phyloP scores from a whole-genome alignment of 306 rosid genomes.

The Erythrophleum fordii region DNA sequence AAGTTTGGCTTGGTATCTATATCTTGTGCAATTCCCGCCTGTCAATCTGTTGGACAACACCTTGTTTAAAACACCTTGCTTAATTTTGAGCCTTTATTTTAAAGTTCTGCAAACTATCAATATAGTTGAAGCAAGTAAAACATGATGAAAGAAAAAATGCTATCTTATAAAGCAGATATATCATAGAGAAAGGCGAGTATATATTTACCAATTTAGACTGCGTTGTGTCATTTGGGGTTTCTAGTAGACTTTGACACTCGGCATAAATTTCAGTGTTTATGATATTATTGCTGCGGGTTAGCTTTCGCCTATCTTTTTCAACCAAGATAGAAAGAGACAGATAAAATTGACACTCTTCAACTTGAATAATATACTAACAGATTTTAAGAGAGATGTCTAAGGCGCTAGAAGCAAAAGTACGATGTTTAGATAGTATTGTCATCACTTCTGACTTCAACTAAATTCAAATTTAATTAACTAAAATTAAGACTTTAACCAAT shows the following conservation, averaged over 20 bases:
- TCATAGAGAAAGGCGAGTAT: constrained; percentile 9
- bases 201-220: constrained; percentile 14
- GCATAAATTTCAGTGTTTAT: neutral
- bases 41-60: constrained; percentile 33
- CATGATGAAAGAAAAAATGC: neutral
- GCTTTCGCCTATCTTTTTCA: neutral
- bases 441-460: no score
- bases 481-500: no score
- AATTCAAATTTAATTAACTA: no score
- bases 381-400: neutral
- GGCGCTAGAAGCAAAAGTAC: no score
- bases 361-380: neutral
- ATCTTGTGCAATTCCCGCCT: constrained; percentile 18
- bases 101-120: neutral
- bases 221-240: neutral
- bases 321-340: neutral
- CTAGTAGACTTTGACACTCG: neutral
- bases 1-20: constrained; percentile 22
- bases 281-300: neutral
- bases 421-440: no score
- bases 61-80: neutral
- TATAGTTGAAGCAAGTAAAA: neutral
- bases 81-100: neutral
- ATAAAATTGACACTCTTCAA: neutral
- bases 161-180: neutral